Evolutionary conservation across 2,329 filamentous ascomycete species (phyloP), one percentile per base, ranked within the genome.

Genomic region (Chrysoporthe cubensis): DNA sequence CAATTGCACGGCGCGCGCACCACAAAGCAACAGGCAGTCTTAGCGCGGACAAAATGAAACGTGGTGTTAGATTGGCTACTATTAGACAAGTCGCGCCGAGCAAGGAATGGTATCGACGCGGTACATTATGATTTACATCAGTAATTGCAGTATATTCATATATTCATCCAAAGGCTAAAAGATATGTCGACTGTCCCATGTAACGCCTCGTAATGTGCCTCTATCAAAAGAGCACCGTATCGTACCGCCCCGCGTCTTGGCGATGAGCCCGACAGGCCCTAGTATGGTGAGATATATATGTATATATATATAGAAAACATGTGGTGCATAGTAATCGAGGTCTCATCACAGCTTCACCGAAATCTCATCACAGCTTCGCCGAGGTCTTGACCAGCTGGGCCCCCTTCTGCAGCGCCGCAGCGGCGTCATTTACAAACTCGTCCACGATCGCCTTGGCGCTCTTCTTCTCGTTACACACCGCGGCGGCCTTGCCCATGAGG

Each of bases 401-500:
- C 71, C 91, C 91, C 75, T 85, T 87, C 77, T 90, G 84, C 73
- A 97, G 79, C 79, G 86, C 87, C 70, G 84, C 84, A 68, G 92
- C 89, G 52, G 94, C 96, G 76, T 96, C 94, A 64, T 83, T 81
- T 71, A 99, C 92, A 74, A 99, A 91, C 84, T 99, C 96, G 76
- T 99, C 96, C 50, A 99, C 91, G 70, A 99, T 95, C 21, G 80
- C 92, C 87, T 94, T 96, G 70, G 96, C 96, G 50, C 87, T 83
- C 89, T 96, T 96, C 85, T 90, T 91, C 83, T 98, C 94, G 76
- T 95, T 96, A 66, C 96, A 92, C 43, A 97, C 93, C 40, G 96
- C 95, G 48, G 96, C 92, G 70, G 92, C 95, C 87, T 98, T 96
- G 79, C 96, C 96, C 96, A 99, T 99, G 74, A 97, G 82, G 85